phyloP scores from a whole-genome alignment of 768 basidiomycete genomes.

The Lentinus brumalis region DNA sequence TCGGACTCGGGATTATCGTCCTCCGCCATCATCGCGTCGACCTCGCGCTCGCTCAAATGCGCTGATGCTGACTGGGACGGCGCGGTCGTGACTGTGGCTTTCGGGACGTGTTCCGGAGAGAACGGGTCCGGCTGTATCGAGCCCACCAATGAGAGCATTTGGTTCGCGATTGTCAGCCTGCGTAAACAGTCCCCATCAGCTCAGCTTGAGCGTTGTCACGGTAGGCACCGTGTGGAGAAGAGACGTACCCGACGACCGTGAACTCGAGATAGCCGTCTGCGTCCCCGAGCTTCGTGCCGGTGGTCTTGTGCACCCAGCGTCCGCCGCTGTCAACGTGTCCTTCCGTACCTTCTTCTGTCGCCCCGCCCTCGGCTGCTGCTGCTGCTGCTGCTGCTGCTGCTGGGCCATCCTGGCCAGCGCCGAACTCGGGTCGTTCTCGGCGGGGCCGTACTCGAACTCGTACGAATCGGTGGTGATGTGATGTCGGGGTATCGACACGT shows the following conservation, averaged over 20 bases:
- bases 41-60: constrained; percentile 27
- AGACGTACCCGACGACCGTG: constrained; percentile 82
- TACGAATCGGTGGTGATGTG: constrained; percentile 83
- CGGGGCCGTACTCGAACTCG: constrained; percentile 84
- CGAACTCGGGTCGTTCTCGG: constrained; percentile 78
- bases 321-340: constrained; percentile 53
- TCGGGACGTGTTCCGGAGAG: constrained; percentile 55
- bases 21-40: constrained; percentile 24
- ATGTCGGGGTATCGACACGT: constrained; percentile 90
- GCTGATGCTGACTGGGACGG: constrained; percentile 7
- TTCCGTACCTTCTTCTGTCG: constrained; percentile 24
- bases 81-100: constrained; percentile 25
- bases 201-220: background rate
- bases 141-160: constrained; percentile 89
- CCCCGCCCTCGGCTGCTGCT: constrained; percentile 34
- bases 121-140: constrained; percentile 81
- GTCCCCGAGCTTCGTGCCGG: constrained; percentile 71
- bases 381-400: constrained; percentile 27
- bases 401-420: constrained; percentile 32
- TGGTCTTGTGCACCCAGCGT: constrained; percentile 76
- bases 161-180: constrained; percentile 87
- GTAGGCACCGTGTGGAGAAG: background rate
- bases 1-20: constrained; percentile 34
- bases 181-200: background rate
- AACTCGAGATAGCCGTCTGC: constrained; percentile 70